phyloP scores from a whole-genome alignment of 2,329 filamentous ascomycete species.

The Trichoderma hamatum region DNA sequence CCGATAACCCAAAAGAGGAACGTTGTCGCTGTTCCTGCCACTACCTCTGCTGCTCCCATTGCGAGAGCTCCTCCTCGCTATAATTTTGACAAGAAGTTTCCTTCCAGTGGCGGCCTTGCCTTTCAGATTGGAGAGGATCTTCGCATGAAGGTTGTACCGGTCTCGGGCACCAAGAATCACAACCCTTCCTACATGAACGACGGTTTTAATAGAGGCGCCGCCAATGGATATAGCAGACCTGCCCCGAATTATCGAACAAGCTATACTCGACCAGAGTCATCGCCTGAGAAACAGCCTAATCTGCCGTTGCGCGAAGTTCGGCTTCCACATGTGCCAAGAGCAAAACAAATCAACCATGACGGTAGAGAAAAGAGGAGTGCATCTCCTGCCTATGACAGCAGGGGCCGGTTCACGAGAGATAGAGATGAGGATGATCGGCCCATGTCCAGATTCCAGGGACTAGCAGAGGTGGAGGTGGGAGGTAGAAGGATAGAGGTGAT shows the following conservation, averaged over 20 bases:
- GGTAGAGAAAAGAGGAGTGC: slow-evolving; percentile 28
- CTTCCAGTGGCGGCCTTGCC: slow-evolving; percentile 27
- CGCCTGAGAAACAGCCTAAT: slow-evolving; percentile 37
- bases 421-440: slow-evolving; percentile 30
- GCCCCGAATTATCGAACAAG: slow-evolving; percentile 23
- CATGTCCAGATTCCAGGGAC: slow-evolving; percentile 29
- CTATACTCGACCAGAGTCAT: slow-evolving; percentile 33
- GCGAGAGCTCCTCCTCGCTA: slow-evolving; percentile 14
- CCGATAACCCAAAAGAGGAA: slow-evolving; percentile 17
- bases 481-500: neutral
- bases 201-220: slow-evolving; percentile 37
- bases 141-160: slow-evolving; percentile 41
- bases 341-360: slow-evolving; percentile 10
- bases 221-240: slow-evolving; percentile 29
- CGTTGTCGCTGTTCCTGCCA: neutral
- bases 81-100: slow-evolving; percentile 24
- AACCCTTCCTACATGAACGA: slow-evolving; percentile 37
- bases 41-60: neutral
- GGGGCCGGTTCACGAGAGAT: slow-evolving; percentile 31
- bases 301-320: slow-evolving; percentile 47
- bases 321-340: slow-evolving; percentile 32
- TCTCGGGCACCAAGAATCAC: slow-evolving; percentile 34
- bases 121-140: slow-evolving; percentile 45
- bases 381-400: slow-evolving; percentile 34
- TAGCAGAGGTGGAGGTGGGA: slow-evolving; percentile 27